A percentile compares a stretch with the other conserved stretches of the same genome.
Evolutionary conservation across 306 rosid species (phyloP).

Genomic region (Psophocarpus tetragonolobus): DNA sequence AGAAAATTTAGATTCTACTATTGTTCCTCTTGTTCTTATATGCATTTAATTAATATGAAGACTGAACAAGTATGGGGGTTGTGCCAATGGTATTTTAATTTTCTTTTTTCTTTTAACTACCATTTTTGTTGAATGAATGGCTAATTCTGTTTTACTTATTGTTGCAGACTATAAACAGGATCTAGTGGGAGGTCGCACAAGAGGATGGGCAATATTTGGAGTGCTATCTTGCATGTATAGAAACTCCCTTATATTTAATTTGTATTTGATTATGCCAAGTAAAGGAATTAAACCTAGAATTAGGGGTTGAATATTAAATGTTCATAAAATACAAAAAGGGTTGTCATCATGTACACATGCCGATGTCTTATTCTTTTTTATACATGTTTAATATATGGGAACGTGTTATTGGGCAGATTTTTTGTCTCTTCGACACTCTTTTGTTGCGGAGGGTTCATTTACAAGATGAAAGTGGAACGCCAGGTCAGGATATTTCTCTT

Average conservation of each 20-base stretch:
- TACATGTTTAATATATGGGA: slow-evolving; percentile 34
- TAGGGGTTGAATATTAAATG: slow-evolving; percentile 4
- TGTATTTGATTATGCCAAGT: slow-evolving; percentile 17
- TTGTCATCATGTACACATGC: slow-evolving; percentile 17
- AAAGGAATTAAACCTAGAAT: slow-evolving; percentile 26
- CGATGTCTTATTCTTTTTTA: slow-evolving; percentile 20
- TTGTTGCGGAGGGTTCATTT: slow-evolving; percentile 92
- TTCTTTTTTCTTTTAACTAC: not conserved
- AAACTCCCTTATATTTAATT: slow-evolving; percentile 23
- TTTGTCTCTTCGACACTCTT: slow-evolving; percentile 57
- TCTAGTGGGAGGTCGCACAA: slow-evolving; percentile 53
- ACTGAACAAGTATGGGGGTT: slow-evolving; percentile 11
- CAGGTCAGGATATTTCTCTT: slow-evolving; percentile 54
- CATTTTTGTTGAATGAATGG: slow-evolving; percentile 8
- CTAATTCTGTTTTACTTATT: slow-evolving; percentile 37
- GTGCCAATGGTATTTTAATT: not conserved
- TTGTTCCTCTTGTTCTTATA: not conserved
- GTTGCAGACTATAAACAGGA: slow-evolving; percentile 70
- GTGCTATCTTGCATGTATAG: slow-evolving; percentile 88
- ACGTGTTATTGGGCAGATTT: slow-evolving; percentile 63
- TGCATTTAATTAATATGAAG: slow-evolving; percentile 17
- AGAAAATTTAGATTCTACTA: slow-evolving; percentile 10
- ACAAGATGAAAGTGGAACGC: slow-evolving; percentile 67
- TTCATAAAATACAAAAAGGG: slow-evolving; percentile 16
- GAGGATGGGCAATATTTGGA: slow-evolving; percentile 92